Evolutionary conservation across 805 yeast genomes (phyloP), one percentile per base, ranked within the genome.

Genomic region (Naumovozyma dairenensis): DNA sequence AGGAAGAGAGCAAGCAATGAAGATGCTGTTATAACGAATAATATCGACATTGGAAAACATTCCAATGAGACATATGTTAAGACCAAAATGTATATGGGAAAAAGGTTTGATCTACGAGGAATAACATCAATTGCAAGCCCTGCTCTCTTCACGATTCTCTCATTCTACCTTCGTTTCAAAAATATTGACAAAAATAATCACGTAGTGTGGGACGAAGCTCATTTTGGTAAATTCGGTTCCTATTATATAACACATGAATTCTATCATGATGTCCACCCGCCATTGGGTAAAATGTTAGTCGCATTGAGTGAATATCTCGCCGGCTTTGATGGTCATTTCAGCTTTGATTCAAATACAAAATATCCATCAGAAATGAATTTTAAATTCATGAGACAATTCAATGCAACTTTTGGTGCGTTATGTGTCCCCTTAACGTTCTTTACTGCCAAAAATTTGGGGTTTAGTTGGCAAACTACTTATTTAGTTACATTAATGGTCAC

Each of bases 121-220:
- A 25, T n/a, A 16, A 15, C 9, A 16, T 15, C 8, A 15, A 6
- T 24, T 12, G 10, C 36, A 9, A 40, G 44, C 6, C 53, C 86
- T n/a, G 46, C 80, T 3, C 30, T 76, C 16, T 69, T 87, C 51
- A 86, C 96, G 1, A 38, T 69, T 2, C 43, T 79, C 14, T 77
- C 92, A 7, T 80, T 87, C 48, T 70, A 69, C 41, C 69, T 84
- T 27, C 73, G 97, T 47, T 73, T 86, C 57, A 77, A 82, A 62
- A 66, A 70, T 41, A 80, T 89, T 45, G 80, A 82, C 35, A 65
- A 70, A 36, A 81, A 84, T 40, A 66, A 71, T 36, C 67, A 71
- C 36, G 96, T 92, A 20, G 92, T 92, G 30, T 87, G 96, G 96
- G 96, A 86, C 62, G 96, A 86, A 57, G 96, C 96, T 26, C 96